A percentile compares a stretch with the other conserved stretches of the same genome.
These are phyloP conservation scores for Lactarius vividus DNA, from an alignment of 768 basidiomycete species.

Conservation along the genomic window DNA sequence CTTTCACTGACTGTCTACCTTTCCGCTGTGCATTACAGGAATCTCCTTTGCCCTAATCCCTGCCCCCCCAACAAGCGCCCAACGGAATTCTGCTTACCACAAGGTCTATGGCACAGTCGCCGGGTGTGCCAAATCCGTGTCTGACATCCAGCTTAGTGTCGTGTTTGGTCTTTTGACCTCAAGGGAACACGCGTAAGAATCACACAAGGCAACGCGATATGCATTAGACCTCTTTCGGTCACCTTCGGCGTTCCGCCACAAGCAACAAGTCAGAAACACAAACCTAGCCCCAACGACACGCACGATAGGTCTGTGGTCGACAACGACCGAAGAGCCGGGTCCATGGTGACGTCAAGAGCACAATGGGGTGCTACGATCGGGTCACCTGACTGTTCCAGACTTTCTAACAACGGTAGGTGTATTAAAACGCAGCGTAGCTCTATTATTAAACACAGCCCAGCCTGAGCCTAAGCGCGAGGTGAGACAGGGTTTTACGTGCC, in stretches of 20 bases:
- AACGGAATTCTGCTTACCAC: conserved; percentile 22
- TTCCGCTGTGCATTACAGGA: conserved; percentile 15
- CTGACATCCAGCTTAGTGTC: conserved; percentile 21
- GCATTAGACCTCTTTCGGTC: conserved; percentile 24
- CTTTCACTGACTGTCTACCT: conserved; percentile 17
- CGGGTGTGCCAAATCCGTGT: conserved; percentile 17
- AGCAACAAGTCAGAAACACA: neutral
- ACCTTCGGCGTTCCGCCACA: conserved; percentile 20
- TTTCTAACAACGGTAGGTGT: neutral
- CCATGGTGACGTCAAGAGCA: conserved; percentile 19
- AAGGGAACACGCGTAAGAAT: conserved; percentile 4
- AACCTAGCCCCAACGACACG: neutral
- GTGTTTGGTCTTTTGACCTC: conserved; percentile 19
- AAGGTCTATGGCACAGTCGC: conserved; percentile 25
- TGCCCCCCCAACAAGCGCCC: conserved; percentile 8
- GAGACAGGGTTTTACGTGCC: conserved; percentile 2
- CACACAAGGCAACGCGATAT: conserved; percentile 13
- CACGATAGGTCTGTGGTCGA: neutral
- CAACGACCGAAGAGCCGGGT: neutral
- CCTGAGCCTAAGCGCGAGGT: neutral
- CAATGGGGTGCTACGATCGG: conserved; percentile 3
- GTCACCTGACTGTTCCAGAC: conserved; percentile 4
- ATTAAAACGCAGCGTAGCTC: neutral
- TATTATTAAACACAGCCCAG: neutral
- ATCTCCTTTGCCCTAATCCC: conserved; percentile 18